Evolutionary conservation across 768 basidiomycete species (phyloP).

Genomic region (Serpula lacrymans): DNA sequence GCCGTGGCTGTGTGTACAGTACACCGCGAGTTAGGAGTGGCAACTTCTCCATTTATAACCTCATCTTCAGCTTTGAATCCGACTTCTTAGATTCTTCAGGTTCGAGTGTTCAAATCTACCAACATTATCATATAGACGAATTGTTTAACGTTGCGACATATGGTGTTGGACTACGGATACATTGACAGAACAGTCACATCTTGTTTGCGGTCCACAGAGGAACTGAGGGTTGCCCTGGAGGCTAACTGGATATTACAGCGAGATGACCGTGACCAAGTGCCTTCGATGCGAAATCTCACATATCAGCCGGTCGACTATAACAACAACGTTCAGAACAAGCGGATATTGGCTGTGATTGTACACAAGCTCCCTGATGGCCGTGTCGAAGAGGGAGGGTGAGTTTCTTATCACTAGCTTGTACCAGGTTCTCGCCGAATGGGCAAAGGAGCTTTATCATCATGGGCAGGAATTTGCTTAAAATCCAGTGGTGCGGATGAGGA

Average conservation of each 20-base stretch:
- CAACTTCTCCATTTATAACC: no score
- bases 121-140: no score
- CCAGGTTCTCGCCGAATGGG: no score
- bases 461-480: slow-evolving; percentile 1
- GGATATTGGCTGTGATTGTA: slow-evolving; percentile 29
- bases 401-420: no score
- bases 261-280: slow-evolving; percentile 7
- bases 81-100: no score
- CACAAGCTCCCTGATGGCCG: slow-evolving; percentile 41
- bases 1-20: no score
- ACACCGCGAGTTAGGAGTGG: no score
- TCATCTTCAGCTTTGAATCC: no score
- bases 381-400: slow-evolving; percentile 55
- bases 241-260: slow-evolving; percentile 24
- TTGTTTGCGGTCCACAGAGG: slow-evolving; percentile 41
- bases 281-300: slow-evolving; percentile 2
- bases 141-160: no score
- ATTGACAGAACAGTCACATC: slow-evolving; percentile 17
- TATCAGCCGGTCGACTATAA: not conserved
- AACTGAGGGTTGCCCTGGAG: slow-evolving; percentile 41
- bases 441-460: no score
- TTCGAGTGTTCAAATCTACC: no score
- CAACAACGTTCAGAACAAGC: slow-evolving; percentile 3
- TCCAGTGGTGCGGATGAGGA: slow-evolving; percentile 8
- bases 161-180: no score